A percentile compares a stretch with the other conserved stretches of the same genome.
phyloP scores from a whole-genome alignment of 179 eudicot genomes.

The Silene coronaria region DNA sequence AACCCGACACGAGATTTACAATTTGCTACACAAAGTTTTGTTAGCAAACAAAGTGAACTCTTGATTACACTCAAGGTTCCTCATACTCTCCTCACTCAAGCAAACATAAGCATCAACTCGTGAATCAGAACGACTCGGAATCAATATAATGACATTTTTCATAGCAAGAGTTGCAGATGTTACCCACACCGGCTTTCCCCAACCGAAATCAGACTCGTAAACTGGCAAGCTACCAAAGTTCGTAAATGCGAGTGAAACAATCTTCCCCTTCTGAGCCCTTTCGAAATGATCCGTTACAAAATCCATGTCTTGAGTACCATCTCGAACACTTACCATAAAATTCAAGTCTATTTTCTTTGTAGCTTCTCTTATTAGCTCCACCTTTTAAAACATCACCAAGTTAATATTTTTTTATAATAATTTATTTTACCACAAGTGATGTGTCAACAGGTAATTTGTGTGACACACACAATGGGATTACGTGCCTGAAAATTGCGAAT shows the following conservation, averaged over 20 bases:
- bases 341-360: background rate
- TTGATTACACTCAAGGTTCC: constrained; percentile 8
- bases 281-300: background rate
- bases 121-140: background rate
- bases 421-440: too few relatives aligned
- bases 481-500: too few relatives aligned
- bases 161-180: background rate
- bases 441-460: too few relatives aligned
- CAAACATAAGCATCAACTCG: background rate
- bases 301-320: background rate
- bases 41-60: background rate
- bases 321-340: background rate
- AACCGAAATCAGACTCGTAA: constrained; percentile 27
- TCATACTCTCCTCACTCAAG: background rate
- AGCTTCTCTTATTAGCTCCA: background rate
- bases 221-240: background rate
- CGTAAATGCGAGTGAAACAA: background rate
- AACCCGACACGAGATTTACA: too few relatives aligned
- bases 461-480: too few relatives aligned
- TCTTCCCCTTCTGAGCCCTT: background rate
- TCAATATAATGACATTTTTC: background rate
- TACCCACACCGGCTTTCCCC: constrained; percentile 32
- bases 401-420: too few relatives aligned
- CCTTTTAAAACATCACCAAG: too few relatives aligned
- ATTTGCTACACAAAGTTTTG: background rate